Percentiles rank a stretch among this genome's conserved stretches.
These are phyloP conservation scores for Aspergillus thermomutatus DNA, from an alignment of 2,329 filamentous ascomycete genomes.

Conservation along the genomic window DNA sequence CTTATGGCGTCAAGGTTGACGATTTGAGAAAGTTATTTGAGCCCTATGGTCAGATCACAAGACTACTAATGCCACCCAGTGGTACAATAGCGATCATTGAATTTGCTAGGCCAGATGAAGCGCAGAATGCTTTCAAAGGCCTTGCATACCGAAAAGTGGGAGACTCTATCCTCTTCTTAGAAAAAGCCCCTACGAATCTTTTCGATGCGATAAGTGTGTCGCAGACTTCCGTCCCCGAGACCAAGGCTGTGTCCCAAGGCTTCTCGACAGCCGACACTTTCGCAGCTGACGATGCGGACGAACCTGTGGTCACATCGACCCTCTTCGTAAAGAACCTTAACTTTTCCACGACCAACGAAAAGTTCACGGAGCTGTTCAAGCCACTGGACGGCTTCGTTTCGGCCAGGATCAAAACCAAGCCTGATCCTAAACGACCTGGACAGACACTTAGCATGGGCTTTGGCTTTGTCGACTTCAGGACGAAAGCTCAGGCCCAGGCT, in stretches of 20 bases:
- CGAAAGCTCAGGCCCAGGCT: conserved; percentile 71
- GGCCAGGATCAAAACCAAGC: conserved; percentile 87
- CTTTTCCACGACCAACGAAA: conserved; percentile 78
- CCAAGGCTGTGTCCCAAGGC: conserved; percentile 35
- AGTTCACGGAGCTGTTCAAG: conserved; percentile 73
- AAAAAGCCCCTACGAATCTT: conserved; percentile 84
- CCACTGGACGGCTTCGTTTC: conserved; percentile 84
- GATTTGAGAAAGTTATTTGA: conserved; percentile 80
- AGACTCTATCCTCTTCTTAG: conserved; percentile 85
- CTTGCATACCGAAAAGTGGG: conserved; percentile 88
- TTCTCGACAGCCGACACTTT: conserved; percentile 43
- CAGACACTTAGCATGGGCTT: conserved; percentile 95
- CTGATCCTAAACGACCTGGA: conserved; percentile 84
- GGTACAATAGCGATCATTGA: conserved; percentile 94
- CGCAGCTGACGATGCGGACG: conserved; percentile 37
- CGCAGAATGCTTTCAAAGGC: conserved; percentile 76
- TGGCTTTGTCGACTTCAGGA: conserved; percentile 86
- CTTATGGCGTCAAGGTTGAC: conserved; percentile 73
- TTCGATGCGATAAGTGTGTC: conserved; percentile 51
- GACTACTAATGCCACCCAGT: conserved; percentile 85
- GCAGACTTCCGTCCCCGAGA: conserved; percentile 26
- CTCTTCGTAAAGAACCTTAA: conserved; percentile 92
- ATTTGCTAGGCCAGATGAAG: conserved; percentile 74
- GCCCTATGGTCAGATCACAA: conserved; percentile 75
- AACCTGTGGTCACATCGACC: conserved; percentile 63